Base-by-base conservation (phyloP, 495 filamentous ascomycete genomes). In the Aeminium ludgeri region DNA sequence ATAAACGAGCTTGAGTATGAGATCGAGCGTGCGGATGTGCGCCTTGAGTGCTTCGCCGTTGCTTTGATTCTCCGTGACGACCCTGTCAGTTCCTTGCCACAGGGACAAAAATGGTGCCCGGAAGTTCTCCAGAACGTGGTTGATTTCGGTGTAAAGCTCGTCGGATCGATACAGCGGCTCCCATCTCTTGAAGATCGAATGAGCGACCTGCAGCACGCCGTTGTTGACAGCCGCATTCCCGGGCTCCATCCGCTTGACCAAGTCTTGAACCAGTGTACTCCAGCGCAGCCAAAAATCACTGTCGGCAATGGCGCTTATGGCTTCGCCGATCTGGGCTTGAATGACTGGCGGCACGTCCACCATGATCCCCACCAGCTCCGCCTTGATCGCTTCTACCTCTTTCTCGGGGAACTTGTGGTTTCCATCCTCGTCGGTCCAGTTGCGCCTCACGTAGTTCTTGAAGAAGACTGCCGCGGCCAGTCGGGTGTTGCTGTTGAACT, bases 151-250 rank as follows among this genome's bases (percentile, higher is more conserved):
- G 60, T 82, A 96, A 8, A 99, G 71, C 7, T 74, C 80, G 56
- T 96, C 85, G 32, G 86, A 92, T 30, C 80, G 72, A 61, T 87
- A 94, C 10, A 96, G 66, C 16, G 89, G 91, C 40, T 86, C 71
- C 91, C 91, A 99, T 45, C 89, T 68, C 60, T 79, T 82, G 68
- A 96, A 99, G 51, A 99, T 95, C 4, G 87, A 93, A 61, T 99
- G 91, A 33, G 91, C 91, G 31, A 99, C 91, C 61, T 87, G 82
- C 42, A 99, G 65, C 10, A 99, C 86, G 45, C 91, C 91, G 56
- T 84, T 86, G 59, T 94, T 96, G 52, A 78, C 67, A 46, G 73
- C 70, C 43, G 74, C 70, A 55, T 95, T 80, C 44, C 76, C 72
- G 5, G 74, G 68, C 10, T 82, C 80, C 15, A 96, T 68, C 31